Evolutionary conservation across 306 rosid species (phyloP), one percentile per base, ranked within the genome.

Genomic region (Quercus alba): DNA sequence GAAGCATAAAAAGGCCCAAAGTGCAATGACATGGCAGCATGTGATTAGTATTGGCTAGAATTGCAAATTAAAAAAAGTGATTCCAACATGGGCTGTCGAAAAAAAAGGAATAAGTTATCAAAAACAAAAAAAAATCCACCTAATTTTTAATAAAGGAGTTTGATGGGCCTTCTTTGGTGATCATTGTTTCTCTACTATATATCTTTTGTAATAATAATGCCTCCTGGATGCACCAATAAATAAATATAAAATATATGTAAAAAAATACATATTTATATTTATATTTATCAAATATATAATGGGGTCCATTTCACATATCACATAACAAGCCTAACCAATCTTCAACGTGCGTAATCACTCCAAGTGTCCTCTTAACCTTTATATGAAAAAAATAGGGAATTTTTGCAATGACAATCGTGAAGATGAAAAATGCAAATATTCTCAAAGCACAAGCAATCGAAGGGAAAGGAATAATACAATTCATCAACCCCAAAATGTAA

Each of bases 381-480:
- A 10, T 49, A 49, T 13, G 15, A 13, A 49, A 49, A 49, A 4
- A 58, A 21, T 58, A 21, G 66, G 15, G 38, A 62, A 25, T 28
- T 13, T 26, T 13, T 62, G 38, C 69, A 62, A 4, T 62, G 69
- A 62, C 69, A 20, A 76, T 58, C 51, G 13, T 46, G 62, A 66
- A 30, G 67, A 13, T 59, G 73, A 75, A 82, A 75, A 82, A 70
- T 77, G 56, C 69, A 69, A 81, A 81, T 77, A 87, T 77, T 81
- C 84, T 69, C 77, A 13, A 68, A 69, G 62, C 79, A 72, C 74
- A 68, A 61, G 63, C 76, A 58, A 58, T 21, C 75, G 81, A 82
- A 80, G 74, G 54, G 17, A 49, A 10, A 49, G 17, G 14, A 49
- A 49, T 49, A 12, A 49, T 49, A 49, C 54, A 49, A 49, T 49